Base-by-base conservation (phyloP, 805 yeast genomes). In the Candida quercuum region DNA sequence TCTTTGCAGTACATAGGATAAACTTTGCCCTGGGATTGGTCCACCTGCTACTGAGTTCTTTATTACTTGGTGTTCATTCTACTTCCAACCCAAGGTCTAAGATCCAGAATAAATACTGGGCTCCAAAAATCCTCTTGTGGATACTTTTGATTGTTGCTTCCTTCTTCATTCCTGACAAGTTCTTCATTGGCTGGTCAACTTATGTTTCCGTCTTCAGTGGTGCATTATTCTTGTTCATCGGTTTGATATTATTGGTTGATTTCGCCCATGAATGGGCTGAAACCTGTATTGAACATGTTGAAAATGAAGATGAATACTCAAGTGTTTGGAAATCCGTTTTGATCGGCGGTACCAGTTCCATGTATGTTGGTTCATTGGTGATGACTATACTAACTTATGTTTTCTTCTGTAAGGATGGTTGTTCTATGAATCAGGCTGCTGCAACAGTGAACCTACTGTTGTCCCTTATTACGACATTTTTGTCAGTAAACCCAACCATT, bases 251-350 rank as follows among this genome's bases (percentile, higher is more conserved):
- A 35, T 66, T 93, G 34, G 97, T 93, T 23, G 99, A 93, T 60
- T 93, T 87, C 69, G 98, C 99, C 4, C 98, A 93, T 61, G 91
- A 91, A 49, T 93, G 97, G 96, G 97, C 98, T 0, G 99, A 93
- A 52, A 85, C 84, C 7, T 93, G 99, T 59, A 72, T 93, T 37
- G 88, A 82, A 47, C 85, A 87, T 51, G 86, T 93, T 29, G 98
- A 93, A 56, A 78, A 81, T 51, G 91, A 84, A 40, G 84, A 78
- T 32, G 78, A 76, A 38, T 49, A 61, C 36, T 61, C 69, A 39
- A 42, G 59, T 4, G 70, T 85, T 49, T 93, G 98, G 98, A 77
- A 86, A 51, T 68, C 76, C 30, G 62, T 91, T 9, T 67, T 93
- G 31, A 76, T 93, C 21, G 86, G 95, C 4, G 96, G 98, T 1